These are phyloP conservation scores for Phytophthora tentaculata DNA, from an alignment of 352 stramenopile species.

Conservation along the genomic window DNA sequence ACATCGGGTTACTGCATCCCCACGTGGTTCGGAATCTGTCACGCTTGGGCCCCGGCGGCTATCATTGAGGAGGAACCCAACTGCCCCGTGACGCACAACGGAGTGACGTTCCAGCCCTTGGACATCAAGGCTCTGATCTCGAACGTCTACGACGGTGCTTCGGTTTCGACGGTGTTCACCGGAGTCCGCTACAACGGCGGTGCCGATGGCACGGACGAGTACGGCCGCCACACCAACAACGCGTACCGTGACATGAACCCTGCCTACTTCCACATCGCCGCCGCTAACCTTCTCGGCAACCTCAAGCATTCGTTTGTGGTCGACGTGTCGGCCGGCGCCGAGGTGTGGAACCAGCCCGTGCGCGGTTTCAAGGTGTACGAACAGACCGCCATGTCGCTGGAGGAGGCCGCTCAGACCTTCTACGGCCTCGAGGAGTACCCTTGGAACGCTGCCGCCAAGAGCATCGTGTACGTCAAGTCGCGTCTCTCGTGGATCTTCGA, in stretches of 20 bases:
- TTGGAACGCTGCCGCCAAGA: conserved; percentile 53
- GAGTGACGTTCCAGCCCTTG: conserved; percentile 51
- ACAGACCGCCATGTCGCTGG: conserved; percentile 38
- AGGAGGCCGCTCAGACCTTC: conserved; percentile 37
- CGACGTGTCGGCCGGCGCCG: conserved; percentile 35
- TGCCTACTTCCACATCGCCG: conserved; percentile 57
- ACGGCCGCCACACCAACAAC: conserved; percentile 47
- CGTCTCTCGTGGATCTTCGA: conserved; percentile 55
- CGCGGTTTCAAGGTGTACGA: conserved; percentile 53
- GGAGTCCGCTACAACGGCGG: conserved; percentile 43
- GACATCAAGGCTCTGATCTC: conserved; percentile 61
- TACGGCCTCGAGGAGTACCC: conserved; percentile 53
- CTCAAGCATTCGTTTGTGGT: conserved; percentile 48
- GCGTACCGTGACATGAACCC: conserved; percentile 56
- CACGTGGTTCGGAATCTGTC: conserved; percentile 58
- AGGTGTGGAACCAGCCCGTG: conserved; percentile 77
- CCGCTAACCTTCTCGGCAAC: conserved; percentile 53
- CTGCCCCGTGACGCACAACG: conserved; percentile 52
- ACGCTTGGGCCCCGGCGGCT: conserved; percentile 50
- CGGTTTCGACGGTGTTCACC: conserved; percentile 44
- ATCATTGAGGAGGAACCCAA: conserved; percentile 51
- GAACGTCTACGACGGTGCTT: conserved; percentile 44
- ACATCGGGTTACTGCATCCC: conserved; percentile 54
- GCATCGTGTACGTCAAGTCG: conserved; percentile 51
- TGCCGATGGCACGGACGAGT: conserved; percentile 40